Base-by-base conservation (phyloP, 2,329 filamentous ascomycete genomes). In the Fusarium verticillioides region DNA sequence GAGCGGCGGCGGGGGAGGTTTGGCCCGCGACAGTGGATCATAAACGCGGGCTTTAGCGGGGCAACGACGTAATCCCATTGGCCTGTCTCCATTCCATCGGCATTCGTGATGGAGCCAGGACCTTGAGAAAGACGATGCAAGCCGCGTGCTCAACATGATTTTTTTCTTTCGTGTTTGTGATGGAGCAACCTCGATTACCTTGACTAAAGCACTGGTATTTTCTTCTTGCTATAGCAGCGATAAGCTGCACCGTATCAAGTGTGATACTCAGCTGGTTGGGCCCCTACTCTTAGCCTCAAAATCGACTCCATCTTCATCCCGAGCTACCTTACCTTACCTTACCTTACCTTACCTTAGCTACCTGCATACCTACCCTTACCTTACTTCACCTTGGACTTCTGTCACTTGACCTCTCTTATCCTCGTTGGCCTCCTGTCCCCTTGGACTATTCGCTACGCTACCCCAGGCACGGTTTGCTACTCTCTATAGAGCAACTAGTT, bases 41-140 rank as follows among this genome's bases (percentile, higher is more conserved):
- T 52, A 53, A 56, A 53, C 64, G 62, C 72, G 73, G 67, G 70
- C 73, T 63, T 59, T 60, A 60, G 73, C 64, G 73, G 59, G 70
- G 66, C 66, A 64, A 58, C 39, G 57, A 49, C 63, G 64, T 59
- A 49, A 66, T 67, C 28, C 63, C 63, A 77, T 77, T 77, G 76
- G 76, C 26, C 44, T 61, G 56, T 52, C 39, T 75, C 66, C 70
- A 76, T 71, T 73, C 64, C 42, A 76, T 77, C 75, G 74, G 70
- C 75, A 77, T 77, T 76, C 74, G 66, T 74, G 70, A 77, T 77
- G 75, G 75, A 77, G 73, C 75, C 75, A 67, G 66, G 73, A 66
- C 61, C 61, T 44, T 54, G 63, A 63, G 63, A 75, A 73, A 74
- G 75, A 77, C 75, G 75, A 77, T 75, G 74, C 72, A 76, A 77